phyloP scores from a whole-genome alignment of 208 protist genomes.

The Vickermania spadyakhi region DNA sequence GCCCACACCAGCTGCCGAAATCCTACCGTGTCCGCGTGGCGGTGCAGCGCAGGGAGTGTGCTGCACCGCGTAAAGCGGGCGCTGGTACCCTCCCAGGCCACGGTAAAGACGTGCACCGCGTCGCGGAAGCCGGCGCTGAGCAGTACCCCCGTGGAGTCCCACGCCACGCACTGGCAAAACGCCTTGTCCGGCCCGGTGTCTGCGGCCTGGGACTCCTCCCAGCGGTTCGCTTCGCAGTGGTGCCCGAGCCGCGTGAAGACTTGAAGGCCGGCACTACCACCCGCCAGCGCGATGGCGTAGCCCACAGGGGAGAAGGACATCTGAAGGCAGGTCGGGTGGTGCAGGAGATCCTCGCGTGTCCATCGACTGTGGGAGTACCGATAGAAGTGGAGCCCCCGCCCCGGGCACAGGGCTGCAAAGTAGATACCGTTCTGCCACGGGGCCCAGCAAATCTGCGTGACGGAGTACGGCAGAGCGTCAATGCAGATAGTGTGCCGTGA shows the following conservation, averaged over 20 bases:
- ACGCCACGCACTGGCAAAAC: constrained; percentile 40
- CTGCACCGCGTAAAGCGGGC: constrained; percentile 7
- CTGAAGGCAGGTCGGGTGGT: constrained; percentile 31
- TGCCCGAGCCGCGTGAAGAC: constrained; percentile 25
- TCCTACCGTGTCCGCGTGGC: constrained; percentile 2
- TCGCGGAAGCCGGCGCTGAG: constrained; percentile 44
- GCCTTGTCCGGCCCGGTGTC: neutral
- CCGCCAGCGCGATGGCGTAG: constrained; percentile 68
- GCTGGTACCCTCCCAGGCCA: constrained; percentile 22
- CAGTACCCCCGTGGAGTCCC: constrained; percentile 54
- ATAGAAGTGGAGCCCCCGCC: constrained; percentile 56
- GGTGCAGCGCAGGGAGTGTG: constrained; percentile 11
- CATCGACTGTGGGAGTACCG: constrained; percentile 70
- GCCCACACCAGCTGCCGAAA: constrained; percentile 62
- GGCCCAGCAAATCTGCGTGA: constrained; percentile 64
- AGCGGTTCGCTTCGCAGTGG: constrained; percentile 2
- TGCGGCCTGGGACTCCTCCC: constrained; percentile 13
- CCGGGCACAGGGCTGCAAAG: constrained; percentile 48
- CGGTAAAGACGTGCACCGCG: constrained; percentile 35
- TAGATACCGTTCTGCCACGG: constrained; percentile 82
- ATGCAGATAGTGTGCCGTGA: constrained; percentile 36
- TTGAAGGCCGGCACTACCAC: constrained; percentile 27
- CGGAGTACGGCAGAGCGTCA: constrained; percentile 38
- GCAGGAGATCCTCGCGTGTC: constrained; percentile 48
- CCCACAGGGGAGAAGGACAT: constrained; percentile 44